Conservation (phyloP, 345 rosid species). For the Linum usitatissimum region DNA sequence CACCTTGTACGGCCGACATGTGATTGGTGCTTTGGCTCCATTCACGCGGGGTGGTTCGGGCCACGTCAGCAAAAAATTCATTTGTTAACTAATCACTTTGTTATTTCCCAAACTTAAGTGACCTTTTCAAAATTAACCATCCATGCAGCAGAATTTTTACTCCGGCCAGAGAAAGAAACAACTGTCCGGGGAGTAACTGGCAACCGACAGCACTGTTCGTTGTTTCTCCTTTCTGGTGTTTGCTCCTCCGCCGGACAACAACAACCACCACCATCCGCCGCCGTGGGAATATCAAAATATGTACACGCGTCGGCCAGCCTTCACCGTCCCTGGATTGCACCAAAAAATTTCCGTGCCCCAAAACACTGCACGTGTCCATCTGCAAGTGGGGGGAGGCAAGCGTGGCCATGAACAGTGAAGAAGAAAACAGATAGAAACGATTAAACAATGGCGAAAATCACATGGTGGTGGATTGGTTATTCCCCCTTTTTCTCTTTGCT, state of each 20-base stretch:
- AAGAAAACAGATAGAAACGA: background rate
- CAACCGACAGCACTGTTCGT: background rate
- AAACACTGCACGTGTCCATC: background rate
- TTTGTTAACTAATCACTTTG: too few species aligned
- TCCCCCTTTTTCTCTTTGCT: background rate
- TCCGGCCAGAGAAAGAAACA: too few species aligned
- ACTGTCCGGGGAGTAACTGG: slow-evolving; percentile 3
- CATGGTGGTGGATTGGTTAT: background rate
- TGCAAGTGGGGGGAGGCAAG: background rate
- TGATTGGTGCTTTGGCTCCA: too few species aligned
- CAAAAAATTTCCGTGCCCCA: background rate
- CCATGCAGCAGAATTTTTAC: too few species aligned
- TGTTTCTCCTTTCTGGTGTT: background rate
- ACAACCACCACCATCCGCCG: background rate
- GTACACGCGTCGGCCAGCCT: background rate
- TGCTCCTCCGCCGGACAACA: background rate
- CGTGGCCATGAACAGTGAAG: background rate
- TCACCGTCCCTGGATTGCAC: background rate
- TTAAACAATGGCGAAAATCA: background rate
- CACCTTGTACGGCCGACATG: too few species aligned
- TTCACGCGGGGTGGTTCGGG: too few species aligned
- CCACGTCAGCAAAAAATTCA: too few species aligned
- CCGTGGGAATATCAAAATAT: background rate
- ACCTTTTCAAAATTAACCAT: too few species aligned
- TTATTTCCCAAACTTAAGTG: too few species aligned